Percentiles rank a stretch among this genome's conserved stretches.
These are phyloP conservation scores for Tetrastigma voinierianum DNA, from an alignment of 164 flowering plant species.

Conservation along the genomic window DNA sequence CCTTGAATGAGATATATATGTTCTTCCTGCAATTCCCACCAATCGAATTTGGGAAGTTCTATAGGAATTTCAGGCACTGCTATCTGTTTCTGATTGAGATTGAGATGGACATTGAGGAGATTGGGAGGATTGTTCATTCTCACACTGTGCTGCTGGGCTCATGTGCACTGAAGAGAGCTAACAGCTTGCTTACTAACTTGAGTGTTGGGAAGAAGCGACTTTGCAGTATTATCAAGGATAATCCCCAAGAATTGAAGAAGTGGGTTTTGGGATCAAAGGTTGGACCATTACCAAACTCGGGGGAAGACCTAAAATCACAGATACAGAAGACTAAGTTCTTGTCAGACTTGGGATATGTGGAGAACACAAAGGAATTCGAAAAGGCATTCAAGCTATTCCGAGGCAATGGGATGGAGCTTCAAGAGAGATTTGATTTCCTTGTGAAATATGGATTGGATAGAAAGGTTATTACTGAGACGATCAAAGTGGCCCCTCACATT, in stretches of 20 bases:
- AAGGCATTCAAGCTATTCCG: constrained; percentile 51
- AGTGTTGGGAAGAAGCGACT: constrained; percentile 43
- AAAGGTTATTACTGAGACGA: constrained; percentile 45
- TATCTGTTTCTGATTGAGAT: constrained; percentile 42
- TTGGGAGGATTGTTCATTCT: constrained; percentile 35
- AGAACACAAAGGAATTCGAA: constrained; percentile 48
- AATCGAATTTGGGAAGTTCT: constrained; percentile 34
- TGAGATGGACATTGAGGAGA: constrained; percentile 47
- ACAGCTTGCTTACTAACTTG: constrained; percentile 29
- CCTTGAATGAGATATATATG: constrained; percentile 22
- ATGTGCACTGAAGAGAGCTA: constrained; percentile 39
- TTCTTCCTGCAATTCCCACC: constrained; percentile 48
- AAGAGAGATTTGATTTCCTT: constrained; percentile 65
- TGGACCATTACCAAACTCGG: constrained; percentile 24
- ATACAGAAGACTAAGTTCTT: constrained; percentile 50
- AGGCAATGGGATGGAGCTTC: constrained; percentile 61
- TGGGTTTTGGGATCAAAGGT: constrained; percentile 45
- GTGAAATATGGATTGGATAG: constrained; percentile 55
- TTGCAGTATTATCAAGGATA: constrained; percentile 41
- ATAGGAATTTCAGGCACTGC: constrained; percentile 40
- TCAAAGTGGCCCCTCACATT: constrained; percentile 54
- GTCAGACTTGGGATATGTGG: constrained; percentile 48
- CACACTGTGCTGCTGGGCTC: constrained; percentile 48
- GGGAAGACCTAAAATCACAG: constrained; percentile 14
- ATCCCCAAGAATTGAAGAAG: constrained; percentile 52